Base-by-base conservation (phyloP, 2,329 filamentous ascomycete genomes). In the Penicillium concentricum region DNA sequence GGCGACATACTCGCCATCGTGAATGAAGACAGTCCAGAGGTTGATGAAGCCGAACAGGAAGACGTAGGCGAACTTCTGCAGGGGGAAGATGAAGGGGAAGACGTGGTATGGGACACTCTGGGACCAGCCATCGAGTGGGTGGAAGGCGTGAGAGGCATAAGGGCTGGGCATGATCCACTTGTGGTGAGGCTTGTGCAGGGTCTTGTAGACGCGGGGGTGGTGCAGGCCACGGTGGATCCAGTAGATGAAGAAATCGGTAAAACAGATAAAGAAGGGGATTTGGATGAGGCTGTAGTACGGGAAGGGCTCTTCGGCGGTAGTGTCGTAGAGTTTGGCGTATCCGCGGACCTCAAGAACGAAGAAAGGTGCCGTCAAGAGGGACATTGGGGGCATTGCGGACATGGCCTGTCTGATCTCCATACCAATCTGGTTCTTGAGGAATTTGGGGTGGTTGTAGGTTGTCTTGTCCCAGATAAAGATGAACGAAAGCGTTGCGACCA, bases 141-240 rank as follows among this genome's bases (percentile, higher is more conserved):
- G 92, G 84, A 97, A 97, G 56, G 93, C 93, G 72, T 96, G 90
- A 66, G 88, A 92, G 41, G 93, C 92, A 74, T 86, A 97, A 0
- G 93, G 93, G 3, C 91, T 96, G 3, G 93, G 93, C 91, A 97
- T 95, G 77, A 97, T 97, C 93, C 93, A 97, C 81, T 96, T 97
- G 86, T 97, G 93, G 78, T 97, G 93, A 64, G 92, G 88, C 85
- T 97, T 97, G 84, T 97, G 93, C 48, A 97, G 82, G 64, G 81
- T 81, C 81, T 92, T 95, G 84, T 97, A 97, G 66, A 94, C 73
- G 45, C 77, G 71, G 16, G 90, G 90, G 76, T 92, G 87, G 77
- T 96, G 92, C 60, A 95, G 83, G 56, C 85, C 88, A 56, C 92
- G 88, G 79, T 96, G 92, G 69, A 95, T 93, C 83, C 89, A 91